Conservation (phyloP, 2,329 filamentous ascomycete species). For the Phymatotrichopsis omnivora region DNA sequence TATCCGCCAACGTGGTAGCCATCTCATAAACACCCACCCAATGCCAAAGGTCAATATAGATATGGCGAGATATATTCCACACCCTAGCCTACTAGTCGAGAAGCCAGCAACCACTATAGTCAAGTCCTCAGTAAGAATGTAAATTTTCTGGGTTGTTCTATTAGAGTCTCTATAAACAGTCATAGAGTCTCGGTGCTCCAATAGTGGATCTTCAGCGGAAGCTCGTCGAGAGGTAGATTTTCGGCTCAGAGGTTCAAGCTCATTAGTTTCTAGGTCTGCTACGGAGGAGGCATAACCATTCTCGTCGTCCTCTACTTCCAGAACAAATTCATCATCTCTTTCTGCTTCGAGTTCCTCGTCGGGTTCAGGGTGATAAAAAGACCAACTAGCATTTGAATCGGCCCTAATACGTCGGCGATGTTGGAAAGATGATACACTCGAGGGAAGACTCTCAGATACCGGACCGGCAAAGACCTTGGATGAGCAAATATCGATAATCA, state of each 20-base stretch:
- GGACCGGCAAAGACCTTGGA: conserved; percentile 68
- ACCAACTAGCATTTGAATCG: conserved; percentile 79
- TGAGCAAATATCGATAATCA: conserved; percentile 25
- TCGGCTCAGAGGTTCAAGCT: conserved; percentile 44
- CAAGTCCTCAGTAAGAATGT: conserved; percentile 85
- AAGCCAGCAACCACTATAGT: conserved; percentile 92
- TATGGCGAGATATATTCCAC: conserved; percentile 55
- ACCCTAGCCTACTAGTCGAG: conserved; percentile 61
- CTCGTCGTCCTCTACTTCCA: conserved; percentile 38
- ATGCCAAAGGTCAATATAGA: conserved; percentile 66
- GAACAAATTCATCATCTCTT: conserved; percentile 36
- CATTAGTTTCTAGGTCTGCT: conserved; percentile 37
- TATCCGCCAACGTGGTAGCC: conserved; percentile 83
- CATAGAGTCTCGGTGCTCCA: conserved; percentile 60
- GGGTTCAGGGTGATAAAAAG: conserved; percentile 63
- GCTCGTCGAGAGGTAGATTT: conserved; percentile 53
- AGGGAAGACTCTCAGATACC: conserved; percentile 90
- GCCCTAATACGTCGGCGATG: conserved; percentile 64
- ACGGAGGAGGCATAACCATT: conserved; percentile 39
- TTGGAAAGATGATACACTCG: conserved; percentile 81
- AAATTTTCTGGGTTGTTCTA: conserved; percentile 75
- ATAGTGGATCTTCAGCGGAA: conserved; percentile 54
- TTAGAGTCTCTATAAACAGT: conserved; percentile 53
- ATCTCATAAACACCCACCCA: conserved; percentile 74
- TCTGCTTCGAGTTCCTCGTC: conserved; percentile 52